A percentile compares a stretch with the other conserved stretches of the same genome.
Evolutionary conservation across 192 early-diverging fungal genomes (phyloP).

Genomic region (Geranomyces michiganensis): DNA sequence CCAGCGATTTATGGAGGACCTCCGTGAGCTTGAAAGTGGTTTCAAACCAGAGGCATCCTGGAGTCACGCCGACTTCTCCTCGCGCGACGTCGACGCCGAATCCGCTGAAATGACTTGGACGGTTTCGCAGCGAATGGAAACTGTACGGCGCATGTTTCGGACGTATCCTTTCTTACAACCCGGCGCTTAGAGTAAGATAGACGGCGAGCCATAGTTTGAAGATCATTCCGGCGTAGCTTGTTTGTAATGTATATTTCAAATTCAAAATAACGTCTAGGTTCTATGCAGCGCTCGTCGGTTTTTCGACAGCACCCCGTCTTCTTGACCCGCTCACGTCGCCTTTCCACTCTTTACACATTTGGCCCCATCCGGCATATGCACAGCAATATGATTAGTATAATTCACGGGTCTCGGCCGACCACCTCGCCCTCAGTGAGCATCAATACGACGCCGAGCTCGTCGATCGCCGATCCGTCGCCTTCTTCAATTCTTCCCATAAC

Average conservation of each 20-base stretch:
- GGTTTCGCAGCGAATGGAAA: conserved; percentile 56
- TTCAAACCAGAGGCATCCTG: background rate
- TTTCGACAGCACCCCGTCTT: no score
- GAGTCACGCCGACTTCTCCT: background rate
- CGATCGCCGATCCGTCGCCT: conserved; percentile 44
- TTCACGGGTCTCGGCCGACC: conserved; percentile 32
- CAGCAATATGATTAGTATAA: background rate
- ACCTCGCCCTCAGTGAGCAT: conserved; percentile 48
- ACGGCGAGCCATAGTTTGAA: no score
- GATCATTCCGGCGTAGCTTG: no score
- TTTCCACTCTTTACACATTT: conserved; percentile 4
- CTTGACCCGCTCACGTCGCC: no score
- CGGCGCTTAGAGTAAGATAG: background rate
- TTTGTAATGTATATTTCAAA: no score
- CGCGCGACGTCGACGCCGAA: background rate
- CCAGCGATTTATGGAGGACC: conserved; percentile 73
- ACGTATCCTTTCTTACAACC: conserved; percentile 60
- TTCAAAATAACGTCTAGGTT: no score
- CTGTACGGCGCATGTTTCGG: conserved; percentile 66
- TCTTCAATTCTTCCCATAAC: conserved; percentile 49
- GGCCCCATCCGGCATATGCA: conserved; percentile 1
- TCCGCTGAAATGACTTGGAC: conserved; percentile 41
- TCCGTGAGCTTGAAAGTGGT: conserved; percentile 72
- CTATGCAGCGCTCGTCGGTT: no score
- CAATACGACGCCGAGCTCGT: conserved; percentile 50